Percentiles rank a stretch among this genome's conserved stretches.
Conservation (phyloP, 164 flowering plant genomes). For the Saururus chinensis region DNA sequence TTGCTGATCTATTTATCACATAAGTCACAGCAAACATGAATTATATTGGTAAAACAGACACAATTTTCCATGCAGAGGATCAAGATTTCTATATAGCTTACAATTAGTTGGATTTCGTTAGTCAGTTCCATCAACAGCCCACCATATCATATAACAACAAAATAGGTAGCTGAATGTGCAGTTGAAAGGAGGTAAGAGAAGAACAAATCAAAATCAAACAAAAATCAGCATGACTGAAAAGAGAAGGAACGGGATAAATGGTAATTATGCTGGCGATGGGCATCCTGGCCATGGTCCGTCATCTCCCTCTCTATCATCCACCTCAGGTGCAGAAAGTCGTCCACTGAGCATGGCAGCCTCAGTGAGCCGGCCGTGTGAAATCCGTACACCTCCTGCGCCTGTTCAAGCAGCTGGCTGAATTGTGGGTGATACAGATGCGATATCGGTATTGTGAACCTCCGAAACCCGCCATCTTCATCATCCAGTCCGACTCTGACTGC, state of each 20-base stretch:
- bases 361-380: conserved; percentile 41
- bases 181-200: no score
- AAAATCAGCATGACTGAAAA: background rate
- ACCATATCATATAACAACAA: no score
- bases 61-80: no score
- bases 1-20: no score
- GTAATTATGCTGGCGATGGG: background rate
- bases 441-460: conserved; percentile 46
- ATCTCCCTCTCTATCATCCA: conserved; percentile 33
- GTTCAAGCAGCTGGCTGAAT: conserved; percentile 35
- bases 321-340: conserved; percentile 44
- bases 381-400: conserved; percentile 45
- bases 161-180: no score
- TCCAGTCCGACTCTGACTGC: conserved; percentile 33
- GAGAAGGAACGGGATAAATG: background rate
- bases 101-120: no score
- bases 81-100: no score
- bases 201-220: no score
- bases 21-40: no score
- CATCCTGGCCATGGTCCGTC: background rate
- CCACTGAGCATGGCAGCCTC: conserved; percentile 48
- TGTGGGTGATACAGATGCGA: conserved; percentile 47
- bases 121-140: no score
- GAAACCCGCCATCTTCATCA: conserved; percentile 18
- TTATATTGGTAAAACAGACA: no score